Base-by-base conservation (phyloP, 2,329 filamentous ascomycete genomes). In the Ceratocystis colombiana region DNA sequence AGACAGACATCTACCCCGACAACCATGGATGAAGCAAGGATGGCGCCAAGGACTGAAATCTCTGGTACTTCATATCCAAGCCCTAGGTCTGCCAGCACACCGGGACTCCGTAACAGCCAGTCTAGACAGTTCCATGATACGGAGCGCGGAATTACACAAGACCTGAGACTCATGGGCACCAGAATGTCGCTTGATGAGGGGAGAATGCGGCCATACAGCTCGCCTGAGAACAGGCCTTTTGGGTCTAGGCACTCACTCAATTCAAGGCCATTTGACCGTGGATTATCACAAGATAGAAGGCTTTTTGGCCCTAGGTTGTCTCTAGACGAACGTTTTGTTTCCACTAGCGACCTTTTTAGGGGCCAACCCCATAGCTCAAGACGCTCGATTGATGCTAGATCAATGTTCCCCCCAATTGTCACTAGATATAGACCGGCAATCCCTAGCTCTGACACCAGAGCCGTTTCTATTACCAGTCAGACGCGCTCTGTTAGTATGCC, bases 401-500 rank as follows among this genome's bases (percentile, higher is more conserved):
- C 55, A 28, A 59, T 33, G 25, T 59, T 59, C 15, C 55, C 55
- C 12, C 55, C 55, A 10, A 59, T 59, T 37, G 55, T 59, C 28
- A 59, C 55, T 12, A 59, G 15, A 37, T 28, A 59, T 15, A 59
- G 55, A 59, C 55, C 55, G 7, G 28, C 12, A 8, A 17, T 20
- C 6, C 17, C 55, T n/a, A 59, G 28, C 25, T 59, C 28, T 20
- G 28, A 37, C 7, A 15, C 20, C 17, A 22, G 55, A 37, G 17
- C 22, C 3, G 55, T 15, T 25, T 25, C 28, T 17, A 17, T 28
- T 22, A 17, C 17, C 15, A 50, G 8, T 22, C 44, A 53, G 37
- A 64, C 50, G 45, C 62, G 46, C 25, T 46, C 28, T 15, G 28
- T 22, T n/a, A 64, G 45, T 25, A 50, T 63, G 28, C 65, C 65